These are phyloP conservation scores for Mycena amicta DNA, from an alignment of 768 basidiomycete species.

Conservation along the genomic window DNA sequence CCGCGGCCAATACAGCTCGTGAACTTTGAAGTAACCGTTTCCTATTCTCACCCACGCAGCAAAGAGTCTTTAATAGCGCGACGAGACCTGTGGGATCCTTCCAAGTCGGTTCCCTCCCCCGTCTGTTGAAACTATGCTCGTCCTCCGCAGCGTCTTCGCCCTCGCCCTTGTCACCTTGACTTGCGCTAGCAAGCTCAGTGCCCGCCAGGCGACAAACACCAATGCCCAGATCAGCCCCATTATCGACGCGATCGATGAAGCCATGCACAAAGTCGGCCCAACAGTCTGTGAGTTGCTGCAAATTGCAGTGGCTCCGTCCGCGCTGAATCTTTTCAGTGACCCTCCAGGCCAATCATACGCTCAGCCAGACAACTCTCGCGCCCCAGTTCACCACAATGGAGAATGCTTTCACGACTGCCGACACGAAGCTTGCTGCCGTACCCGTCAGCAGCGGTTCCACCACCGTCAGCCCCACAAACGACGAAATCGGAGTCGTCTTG, in stretches of 20 bases:
- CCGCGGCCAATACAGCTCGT: background rate
- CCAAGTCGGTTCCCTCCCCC: background rate
- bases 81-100: background rate
- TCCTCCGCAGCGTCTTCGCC: constrained; percentile 30
- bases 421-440: constrained; percentile 24
- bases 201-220: constrained; percentile 37
- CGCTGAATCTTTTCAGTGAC: constrained; percentile 24
- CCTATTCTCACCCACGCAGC: too few relatives aligned
- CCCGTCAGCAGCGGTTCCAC: constrained; percentile 35
- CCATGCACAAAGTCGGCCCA: constrained; percentile 27
- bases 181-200: constrained; percentile 31
- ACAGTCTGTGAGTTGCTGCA: constrained; percentile 26
- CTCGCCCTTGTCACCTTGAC: constrained; percentile 31
- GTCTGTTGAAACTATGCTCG: constrained; percentile 29
- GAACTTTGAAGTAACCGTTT: too few relatives aligned
- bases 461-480: constrained; percentile 35
- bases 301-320: background rate
- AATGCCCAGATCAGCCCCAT: constrained; percentile 31
- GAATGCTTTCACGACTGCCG: constrained; percentile 29
- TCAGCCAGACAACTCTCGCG: constrained; percentile 32
- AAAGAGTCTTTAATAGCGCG: constrained; percentile 10
- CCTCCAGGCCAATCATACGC: constrained; percentile 32
- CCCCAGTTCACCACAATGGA: constrained; percentile 29
- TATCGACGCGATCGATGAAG: constrained; percentile 29
- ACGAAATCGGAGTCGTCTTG: constrained; percentile 35